Base-by-base conservation (phyloP, 2,329 filamentous ascomycete genomes). In the Hirsutella thompsonii region DNA sequence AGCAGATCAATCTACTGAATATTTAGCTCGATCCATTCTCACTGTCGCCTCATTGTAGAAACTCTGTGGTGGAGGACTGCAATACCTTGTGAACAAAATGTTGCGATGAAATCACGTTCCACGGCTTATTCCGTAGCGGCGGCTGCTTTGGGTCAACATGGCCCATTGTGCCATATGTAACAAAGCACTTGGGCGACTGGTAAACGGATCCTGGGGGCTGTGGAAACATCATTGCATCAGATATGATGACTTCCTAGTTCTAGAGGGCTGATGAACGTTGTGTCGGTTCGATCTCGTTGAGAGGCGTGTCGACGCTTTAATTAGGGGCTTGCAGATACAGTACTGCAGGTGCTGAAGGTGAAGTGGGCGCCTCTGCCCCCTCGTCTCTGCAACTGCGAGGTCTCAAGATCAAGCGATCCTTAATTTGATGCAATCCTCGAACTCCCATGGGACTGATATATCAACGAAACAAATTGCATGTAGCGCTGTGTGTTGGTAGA, bases 121-220 rank as follows among this genome's bases (percentile, higher is more conserved):
- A 94, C 3, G 87, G 89, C 50, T 83, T 79, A 52, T 77, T 81
- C 55, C 83, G 89, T 5, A 66, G 68, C 2, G 87, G 81, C 23
- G 76, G 70, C 52, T 87, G 81, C 43, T 74, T 70, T 5, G 77
- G 70, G 56, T 94, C 78, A 36, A 90, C 66, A 61, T 85, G 81
- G 23, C 69, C 66, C 57, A 90, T 74, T 11, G 68, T 67, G 33
- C 78, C 78, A 52, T 84, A 76, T 1, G 81, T 83, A 47, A 86
- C 79, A 58, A 75, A 81, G 59, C 84, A 89, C 70, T 83, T 92
- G 41, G 75, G 66, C 32, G 64, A 55, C 51, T 74, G 71, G 47
- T 75, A 72, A 38, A 72, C 59, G 3, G 67, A 68, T 2, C 67
- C 59, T 2, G 57, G 50, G 11, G 62, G 51, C 16, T 70, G 60